Base-by-base conservation (phyloP, 2,329 filamentous ascomycete genomes). In the Cadophora sp. region DNA sequence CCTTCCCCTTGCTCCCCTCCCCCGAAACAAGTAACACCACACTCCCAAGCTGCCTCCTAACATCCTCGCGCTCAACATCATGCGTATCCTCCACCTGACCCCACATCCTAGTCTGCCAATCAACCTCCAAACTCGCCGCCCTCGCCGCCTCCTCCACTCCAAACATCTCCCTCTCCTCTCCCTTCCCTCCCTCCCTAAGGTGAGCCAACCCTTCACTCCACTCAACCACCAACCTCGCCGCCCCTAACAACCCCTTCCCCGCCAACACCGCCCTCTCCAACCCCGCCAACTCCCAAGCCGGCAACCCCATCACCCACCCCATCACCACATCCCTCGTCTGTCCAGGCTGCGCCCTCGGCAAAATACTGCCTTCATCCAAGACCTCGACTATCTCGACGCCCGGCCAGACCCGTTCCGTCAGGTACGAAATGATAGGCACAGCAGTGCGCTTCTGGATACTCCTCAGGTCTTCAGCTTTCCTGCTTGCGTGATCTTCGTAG, bases 81-180 rank as follows among this genome's bases (percentile, higher is more conserved):
- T 99, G 96, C 31, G 94, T 97, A 80, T 99, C 77, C 67, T 99
- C 96, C 0, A 99, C 96, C 83, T 97, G 94, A 9, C 96, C 96
- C 95, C 96, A 98, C 80, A 92, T 90, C 31, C 87, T 83, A 0
- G 91, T 97, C 85, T 99, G 96, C 91, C 93, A 97, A 71, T 88
- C 85, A 19, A 97, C 93, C 83, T 99, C 96, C 51, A 97, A 79
- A 75, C 87, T 97, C 6, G 91, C 89, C 16, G 91, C 91, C 75
- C 86, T 84, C 0, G 92, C 90, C 0, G 94, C 95, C 78, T 97
- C 89, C 75, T 97, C 92, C 14, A 97, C 89, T 0, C 92, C 92
- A 77, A 97, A 97, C 40, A 16, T 43, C 4, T 3, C 40, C 19
- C 40, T 14, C 66, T 79, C 79, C 53, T 71, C 69, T 3, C 43